Base-by-base conservation (phyloP, 1,284 basidiomycete genomes). In the Moesziomyces sp. region DNA sequence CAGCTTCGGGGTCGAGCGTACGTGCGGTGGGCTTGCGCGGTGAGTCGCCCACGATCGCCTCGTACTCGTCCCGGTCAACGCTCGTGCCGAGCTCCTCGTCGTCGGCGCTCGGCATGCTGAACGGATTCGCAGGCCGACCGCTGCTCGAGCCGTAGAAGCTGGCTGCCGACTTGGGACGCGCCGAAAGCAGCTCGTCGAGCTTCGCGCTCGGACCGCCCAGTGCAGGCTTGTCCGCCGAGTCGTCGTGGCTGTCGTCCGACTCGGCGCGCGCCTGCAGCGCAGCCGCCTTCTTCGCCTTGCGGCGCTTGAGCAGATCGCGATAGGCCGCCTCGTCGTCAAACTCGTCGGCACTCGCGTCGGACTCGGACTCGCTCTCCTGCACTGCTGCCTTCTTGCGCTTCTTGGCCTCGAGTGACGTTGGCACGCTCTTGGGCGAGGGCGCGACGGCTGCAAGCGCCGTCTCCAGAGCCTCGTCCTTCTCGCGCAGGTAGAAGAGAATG, bases 401-500 rank as follows among this genome's bases (percentile, higher is more conserved):
- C 49, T 61, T 68, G 5, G n/a, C 38, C 30, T 49, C 46, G 40
- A 43, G n/a, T 18, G 16, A 11, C 11, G 34, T 23, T 0, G 5
- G 23, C 23, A 30, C 9, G 30, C 9, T 10, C 21, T 40, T 55
- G 52, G 23, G 46, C 42, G 46, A 24, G 14, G 42, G 24, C 21
- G 55, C 51, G 46, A 46, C 21, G 4, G 50, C 54, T 0, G 65
- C 51, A 23, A 75, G 63, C 4, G 60, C 73, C 57, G 56, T 58
- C 18, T 75, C 63, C 26, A 75, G 54, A 13, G 53, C 51, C 46
- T 74, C 67, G 26, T 75, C 67, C 48, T 75, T 71, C 70, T 91
- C 90, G 51, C 90, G 89, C 46, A 94, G 88, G 85, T 99, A 99
- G 86, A 96, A 96, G 52, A 99, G 87, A 61, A 98, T 89, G 79